Evolutionary conservation across 2,329 filamentous ascomycete genomes (phyloP).

Genomic region (Atkinsonella texensis): DNA sequence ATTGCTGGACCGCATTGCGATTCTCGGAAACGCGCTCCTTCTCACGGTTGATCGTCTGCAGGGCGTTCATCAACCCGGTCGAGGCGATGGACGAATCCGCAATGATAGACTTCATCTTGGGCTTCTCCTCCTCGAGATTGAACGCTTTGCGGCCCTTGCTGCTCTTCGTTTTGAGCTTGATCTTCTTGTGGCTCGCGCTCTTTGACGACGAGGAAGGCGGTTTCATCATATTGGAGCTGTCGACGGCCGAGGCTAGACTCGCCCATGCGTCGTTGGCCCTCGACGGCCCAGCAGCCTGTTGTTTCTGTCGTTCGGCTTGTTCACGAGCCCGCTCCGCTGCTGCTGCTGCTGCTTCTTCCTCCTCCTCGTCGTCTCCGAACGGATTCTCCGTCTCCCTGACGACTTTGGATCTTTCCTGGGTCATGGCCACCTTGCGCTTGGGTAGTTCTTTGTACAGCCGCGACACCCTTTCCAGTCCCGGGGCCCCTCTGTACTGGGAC

Average conservation of each 20-base stretch:
- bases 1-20: slow-evolving; percentile 57
- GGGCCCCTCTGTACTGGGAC: slow-evolving; percentile 73
- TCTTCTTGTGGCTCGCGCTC: slow-evolving; percentile 28
- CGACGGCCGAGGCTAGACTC: slow-evolving; percentile 1
- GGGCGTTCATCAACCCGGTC: slow-evolving; percentile 78
- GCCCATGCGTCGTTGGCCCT: background rate
- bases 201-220: background rate
- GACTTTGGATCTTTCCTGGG: slow-evolving; percentile 70
- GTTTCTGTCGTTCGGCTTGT: slow-evolving; percentile 11
- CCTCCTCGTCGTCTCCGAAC: slow-evolving; percentile 54
- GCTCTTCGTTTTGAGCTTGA: slow-evolving; percentile 30
- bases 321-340: slow-evolving; percentile 22
- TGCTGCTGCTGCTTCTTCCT: slow-evolving; percentile 26
- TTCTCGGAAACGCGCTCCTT: slow-evolving; percentile 81
- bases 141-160: slow-evolving; percentile 51
- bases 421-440: slow-evolving; percentile 57
- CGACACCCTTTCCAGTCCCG: slow-evolving; percentile 71
- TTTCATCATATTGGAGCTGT: slow-evolving; percentile 21
- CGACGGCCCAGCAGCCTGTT: slow-evolving; percentile 12
- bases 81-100: slow-evolving; percentile 80
- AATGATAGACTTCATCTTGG: slow-evolving; percentile 75
- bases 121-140: slow-evolving; percentile 78
- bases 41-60: slow-evolving; percentile 88
- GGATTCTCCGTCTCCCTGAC: slow-evolving; percentile 69
- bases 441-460: slow-evolving; percentile 59